Base-by-base conservation (phyloP, 2,329 filamentous ascomycete genomes). In the Aspergillus amoenus region DNA sequence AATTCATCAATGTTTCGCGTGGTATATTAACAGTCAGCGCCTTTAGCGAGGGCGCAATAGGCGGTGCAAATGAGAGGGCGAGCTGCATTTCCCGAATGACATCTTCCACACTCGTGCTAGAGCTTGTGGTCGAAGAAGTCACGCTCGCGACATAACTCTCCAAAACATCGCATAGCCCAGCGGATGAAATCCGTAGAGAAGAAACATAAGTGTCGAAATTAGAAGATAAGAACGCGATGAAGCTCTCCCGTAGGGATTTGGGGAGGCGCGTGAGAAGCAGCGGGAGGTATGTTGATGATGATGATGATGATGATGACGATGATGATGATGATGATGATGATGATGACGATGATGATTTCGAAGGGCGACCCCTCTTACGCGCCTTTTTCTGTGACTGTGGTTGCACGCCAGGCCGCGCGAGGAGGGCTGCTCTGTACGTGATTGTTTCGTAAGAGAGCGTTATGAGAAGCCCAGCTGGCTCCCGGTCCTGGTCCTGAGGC, bases 261-360 rank as follows among this genome's bases (percentile, higher is more conserved):
- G 82, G 81, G 66, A 83, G 78, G 57, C 79, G 79, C 3, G 81
- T 77, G 41, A 84, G 66, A 13, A 84, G 69, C 13, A 84, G 66
- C 0, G 81, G 81, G 3, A 84, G 73, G 15, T 75, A 69, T 2
- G 80, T 82, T 48, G 79, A 80, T 1, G 80, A 80, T 1, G 80
- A 82, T 45, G 79, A 79, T 18, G 15, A 37, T 39, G 48, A 24
- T 46, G 42, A 40, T 21, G 43, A 17, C n/a, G n/a, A 82, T 45
- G 79, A 79, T 18, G 15, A 37, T 39, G 48, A 24, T 46, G 42
- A 40, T 48, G 79, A 80, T 1, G 80, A 80, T 1, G 80, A 82
- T 45, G 79, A 79, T 18, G 15, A 37, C 41, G 48, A 24, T 46
- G 42, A 40, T 21, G 43, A 17, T 9, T 44, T 53, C 18, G 27